A percentile compares a stretch with the other conserved stretches of the same genome.
These are phyloP conservation scores for Nemania sp. DNA, from an alignment of 2,329 filamentous ascomycete species.

Conservation along the genomic window DNA sequence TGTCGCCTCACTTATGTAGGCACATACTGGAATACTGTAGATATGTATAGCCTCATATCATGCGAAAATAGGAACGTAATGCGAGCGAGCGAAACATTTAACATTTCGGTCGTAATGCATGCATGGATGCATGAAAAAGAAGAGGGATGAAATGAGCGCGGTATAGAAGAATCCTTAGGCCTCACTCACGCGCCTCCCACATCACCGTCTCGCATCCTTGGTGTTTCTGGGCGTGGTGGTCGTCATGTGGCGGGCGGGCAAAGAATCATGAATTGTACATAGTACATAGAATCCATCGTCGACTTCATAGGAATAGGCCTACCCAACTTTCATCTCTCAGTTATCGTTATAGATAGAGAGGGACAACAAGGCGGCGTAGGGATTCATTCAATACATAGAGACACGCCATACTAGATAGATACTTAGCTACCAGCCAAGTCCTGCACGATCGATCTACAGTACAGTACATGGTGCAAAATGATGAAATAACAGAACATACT, in stretches of 20 bases:
- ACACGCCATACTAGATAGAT: not conserved
- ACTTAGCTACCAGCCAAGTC: not conserved
- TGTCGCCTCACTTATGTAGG: not conserved
- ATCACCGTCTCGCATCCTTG: not conserved
- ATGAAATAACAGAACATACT: not conserved
- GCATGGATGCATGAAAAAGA: slow-evolving; percentile 1
- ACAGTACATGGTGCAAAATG: not conserved
- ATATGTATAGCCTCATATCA: not conserved
- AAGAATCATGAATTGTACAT: no score
- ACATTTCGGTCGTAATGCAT: not conserved
- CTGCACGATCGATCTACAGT: not conserved
- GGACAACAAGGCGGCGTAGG: not conserved
- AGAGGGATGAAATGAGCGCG: not conserved
- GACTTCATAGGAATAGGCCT: not conserved
- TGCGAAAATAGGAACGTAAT: not conserved
- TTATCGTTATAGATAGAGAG: not conserved
- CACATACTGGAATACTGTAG: no score
- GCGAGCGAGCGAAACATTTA: not conserved
- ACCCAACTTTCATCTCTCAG: not conserved
- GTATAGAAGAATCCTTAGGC: slow-evolving; percentile 10
- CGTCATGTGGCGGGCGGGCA: slow-evolving; percentile 2
- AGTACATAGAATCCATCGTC: not conserved
- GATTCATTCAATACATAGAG: not conserved
- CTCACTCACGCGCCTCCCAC: not conserved
- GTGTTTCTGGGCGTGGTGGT: not conserved